phyloP scores from a whole-genome alignment of 345 rosid species.

The Populus ilicifolia region DNA sequence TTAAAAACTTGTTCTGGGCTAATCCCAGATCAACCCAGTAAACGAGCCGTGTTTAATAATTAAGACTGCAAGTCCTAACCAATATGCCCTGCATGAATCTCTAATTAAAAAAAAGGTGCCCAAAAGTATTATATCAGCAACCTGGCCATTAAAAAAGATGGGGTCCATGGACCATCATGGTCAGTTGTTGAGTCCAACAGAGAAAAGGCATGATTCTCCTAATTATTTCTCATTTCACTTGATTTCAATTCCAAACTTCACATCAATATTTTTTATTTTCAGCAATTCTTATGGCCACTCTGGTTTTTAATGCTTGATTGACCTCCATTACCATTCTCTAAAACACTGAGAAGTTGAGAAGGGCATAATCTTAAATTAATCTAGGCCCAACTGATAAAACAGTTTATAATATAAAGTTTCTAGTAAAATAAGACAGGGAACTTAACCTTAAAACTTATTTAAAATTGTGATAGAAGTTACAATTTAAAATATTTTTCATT shows the following conservation, averaged over 20 bases:
- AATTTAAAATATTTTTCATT: too few relatives aligned
- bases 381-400: neutral
- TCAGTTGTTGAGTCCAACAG: neutral
- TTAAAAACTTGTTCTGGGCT: too few relatives aligned
- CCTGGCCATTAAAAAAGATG: neutral
- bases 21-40: too few relatives aligned
- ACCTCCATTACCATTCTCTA: neutral
- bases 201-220: neutral
- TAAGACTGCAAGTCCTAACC: neutral
- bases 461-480: too few relatives aligned
- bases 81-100: neutral
- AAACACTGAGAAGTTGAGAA: neutral
- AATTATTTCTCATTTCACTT: neutral
- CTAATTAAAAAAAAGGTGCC: neutral
- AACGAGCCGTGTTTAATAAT: too few relatives aligned
- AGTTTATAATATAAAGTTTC: neutral
- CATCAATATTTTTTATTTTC: neutral
- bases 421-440: too few relatives aligned
- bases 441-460: too few relatives aligned
- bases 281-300: too few relatives aligned
- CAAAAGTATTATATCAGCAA: neutral
- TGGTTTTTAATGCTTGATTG: neutral
- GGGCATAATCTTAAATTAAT: neutral
- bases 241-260: neutral
- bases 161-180: slow-evolving; percentile 9